Conservation (phyloP, 371 early-diverging fungal genomes). For the Conidiobolus incongruus region DNA sequence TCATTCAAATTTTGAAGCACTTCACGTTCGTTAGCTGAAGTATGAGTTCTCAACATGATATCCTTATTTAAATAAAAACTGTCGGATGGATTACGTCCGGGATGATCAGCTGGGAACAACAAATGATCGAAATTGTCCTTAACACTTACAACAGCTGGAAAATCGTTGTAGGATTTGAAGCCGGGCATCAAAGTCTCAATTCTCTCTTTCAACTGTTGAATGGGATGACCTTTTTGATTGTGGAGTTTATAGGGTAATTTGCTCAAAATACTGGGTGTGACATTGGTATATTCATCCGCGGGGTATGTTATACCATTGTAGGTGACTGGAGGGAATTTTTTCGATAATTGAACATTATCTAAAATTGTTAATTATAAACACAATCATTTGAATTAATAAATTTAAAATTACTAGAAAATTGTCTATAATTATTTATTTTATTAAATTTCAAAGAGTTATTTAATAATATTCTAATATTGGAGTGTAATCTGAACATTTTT, state of each 20-base stretch:
- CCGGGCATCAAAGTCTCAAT: slow-evolving; percentile 48
- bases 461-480: too few species aligned
- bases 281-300: slow-evolving; percentile 55
- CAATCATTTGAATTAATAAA: too few species aligned
- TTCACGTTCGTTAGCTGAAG: slow-evolving; percentile 81
- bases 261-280: slow-evolving; percentile 44
- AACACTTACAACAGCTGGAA: slow-evolving; percentile 61
- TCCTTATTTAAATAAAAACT: slow-evolving; percentile 78
- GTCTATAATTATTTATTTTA: too few species aligned
- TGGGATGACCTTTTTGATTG: slow-evolving; percentile 61
- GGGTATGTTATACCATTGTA: slow-evolving; percentile 24
- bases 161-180: slow-evolving; percentile 33
- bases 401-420: too few species aligned
- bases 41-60: slow-evolving; percentile 75
- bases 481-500: too few species aligned
- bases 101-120: slow-evolving; percentile 60
- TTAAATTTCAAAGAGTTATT: too few species aligned
- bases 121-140: slow-evolving; percentile 84
- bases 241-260: slow-evolving; percentile 60
- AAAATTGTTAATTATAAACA: too few species aligned
- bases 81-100: slow-evolving; percentile 57
- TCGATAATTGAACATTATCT: too few species aligned
- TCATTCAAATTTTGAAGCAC: slow-evolving; percentile 18
- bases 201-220: slow-evolving; percentile 55
- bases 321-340: too few species aligned